phyloP scores from a whole-genome alignment of 2,329 filamentous ascomycete species.

The Tolypocladium cylindrosporum region DNA sequence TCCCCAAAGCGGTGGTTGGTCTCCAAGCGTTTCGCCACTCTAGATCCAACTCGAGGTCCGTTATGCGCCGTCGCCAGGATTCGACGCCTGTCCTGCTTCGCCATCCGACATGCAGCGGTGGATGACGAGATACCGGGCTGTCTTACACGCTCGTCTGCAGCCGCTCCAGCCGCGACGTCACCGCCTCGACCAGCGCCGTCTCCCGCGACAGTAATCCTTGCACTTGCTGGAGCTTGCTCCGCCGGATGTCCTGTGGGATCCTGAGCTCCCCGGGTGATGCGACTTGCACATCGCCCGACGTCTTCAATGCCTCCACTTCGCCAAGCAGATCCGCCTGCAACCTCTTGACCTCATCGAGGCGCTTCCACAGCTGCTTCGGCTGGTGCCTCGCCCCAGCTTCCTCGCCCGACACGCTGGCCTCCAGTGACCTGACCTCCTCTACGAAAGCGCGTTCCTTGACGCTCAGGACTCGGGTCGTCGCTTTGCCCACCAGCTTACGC shows the following conservation, averaged over 20 bases:
- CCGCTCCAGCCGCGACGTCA: conserved; percentile 51
- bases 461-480: conserved; percentile 30
- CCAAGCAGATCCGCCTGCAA: conserved; percentile 42
- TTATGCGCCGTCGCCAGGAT: background rate
- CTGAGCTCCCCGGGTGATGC: conserved; percentile 30
- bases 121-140: too few species aligned
- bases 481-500: conserved; percentile 31
- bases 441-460: conserved; percentile 35
- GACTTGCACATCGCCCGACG: conserved; percentile 14
- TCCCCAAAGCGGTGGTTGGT: background rate
- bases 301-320: conserved; percentile 38
- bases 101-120: background rate
- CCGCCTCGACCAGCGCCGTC: conserved; percentile 57
- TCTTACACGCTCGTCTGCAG: conserved; percentile 29
- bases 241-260: conserved; percentile 51
- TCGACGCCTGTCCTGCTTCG: background rate
- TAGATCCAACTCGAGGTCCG: background rate
- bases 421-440: conserved; percentile 42
- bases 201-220: conserved; percentile 55
- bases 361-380: conserved; percentile 41
- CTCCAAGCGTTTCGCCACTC: background rate
- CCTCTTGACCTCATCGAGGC: conserved; percentile 45
- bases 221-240: conserved; percentile 54
- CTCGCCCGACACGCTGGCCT: conserved; percentile 33
- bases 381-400: conserved; percentile 23